Evolutionary conservation across 768 basidiomycete genomes (phyloP).

Genomic region (Hericium erinaceus): DNA sequence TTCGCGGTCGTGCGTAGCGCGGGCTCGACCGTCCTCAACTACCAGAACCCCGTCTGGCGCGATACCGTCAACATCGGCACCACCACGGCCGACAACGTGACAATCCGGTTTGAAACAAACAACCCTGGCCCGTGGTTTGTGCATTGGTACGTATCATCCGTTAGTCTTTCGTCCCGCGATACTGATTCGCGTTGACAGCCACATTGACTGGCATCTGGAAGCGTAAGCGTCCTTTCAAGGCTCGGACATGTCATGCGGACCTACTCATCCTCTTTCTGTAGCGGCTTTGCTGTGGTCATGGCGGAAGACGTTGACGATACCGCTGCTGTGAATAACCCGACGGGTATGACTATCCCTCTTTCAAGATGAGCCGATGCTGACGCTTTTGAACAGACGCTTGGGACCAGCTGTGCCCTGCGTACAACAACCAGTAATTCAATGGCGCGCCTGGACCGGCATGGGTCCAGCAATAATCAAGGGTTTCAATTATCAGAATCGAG

Average conservation of each 20-base stretch:
- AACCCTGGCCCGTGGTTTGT: not conserved
- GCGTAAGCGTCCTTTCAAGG: not conserved
- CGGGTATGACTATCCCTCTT: not conserved
- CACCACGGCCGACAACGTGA: slow-evolving; percentile 1
- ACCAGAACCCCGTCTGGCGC: slow-evolving; percentile 28
- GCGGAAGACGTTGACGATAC: not conserved
- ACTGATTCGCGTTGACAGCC: not conserved
- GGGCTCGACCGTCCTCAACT: slow-evolving; percentile 2
- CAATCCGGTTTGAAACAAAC: slow-evolving; percentile 2
- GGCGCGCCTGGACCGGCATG: no score
- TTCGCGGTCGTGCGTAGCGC: slow-evolving; percentile 8
- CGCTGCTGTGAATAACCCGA: not conserved
- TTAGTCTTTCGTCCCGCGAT: not conserved
- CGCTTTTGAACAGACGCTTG: not conserved
- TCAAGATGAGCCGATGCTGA: not conserved
- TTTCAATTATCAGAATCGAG: no score
- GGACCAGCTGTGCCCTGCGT: slow-evolving; percentile 1
- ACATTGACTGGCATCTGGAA: slow-evolving; percentile 2
- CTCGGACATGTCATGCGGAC: not conserved
- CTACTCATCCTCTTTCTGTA: not conserved
- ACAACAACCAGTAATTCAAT: not conserved
- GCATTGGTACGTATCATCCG: not conserved
- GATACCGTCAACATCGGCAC: no score
- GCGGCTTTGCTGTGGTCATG: slow-evolving; percentile 1
- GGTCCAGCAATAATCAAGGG: no score